Conservation (phyloP, 495 filamentous ascomycete species). For the Daldinia loculata region DNA sequence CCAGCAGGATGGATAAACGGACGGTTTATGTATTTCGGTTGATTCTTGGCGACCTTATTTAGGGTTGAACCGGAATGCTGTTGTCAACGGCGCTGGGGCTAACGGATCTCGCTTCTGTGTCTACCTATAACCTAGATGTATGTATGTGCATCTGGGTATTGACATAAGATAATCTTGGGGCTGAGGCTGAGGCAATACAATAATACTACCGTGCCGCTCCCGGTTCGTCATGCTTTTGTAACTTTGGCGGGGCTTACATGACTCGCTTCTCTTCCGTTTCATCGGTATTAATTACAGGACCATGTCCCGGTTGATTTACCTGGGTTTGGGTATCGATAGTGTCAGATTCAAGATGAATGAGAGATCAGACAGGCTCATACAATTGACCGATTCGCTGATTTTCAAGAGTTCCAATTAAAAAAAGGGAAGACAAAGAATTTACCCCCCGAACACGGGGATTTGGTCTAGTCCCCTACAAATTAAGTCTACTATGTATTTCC, state of each 20-base stretch:
- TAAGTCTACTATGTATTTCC: slow-evolving; percentile 2
- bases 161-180: neutral
- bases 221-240: neutral
- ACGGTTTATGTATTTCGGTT: slow-evolving; percentile 10
- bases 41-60: slow-evolving; percentile 13
- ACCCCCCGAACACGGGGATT: neutral
- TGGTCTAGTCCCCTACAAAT: neutral
- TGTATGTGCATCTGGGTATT: neutral
- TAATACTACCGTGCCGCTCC: neutral
- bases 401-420: neutral
- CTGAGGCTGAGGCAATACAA: neutral
- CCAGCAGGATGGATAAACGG: slow-evolving; percentile 11
- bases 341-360: slow-evolving; percentile 1
- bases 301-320: neutral
- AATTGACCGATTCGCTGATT: neutral
- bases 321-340: slow-evolving; percentile 8
- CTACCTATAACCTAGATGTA: no score
- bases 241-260: neutral
- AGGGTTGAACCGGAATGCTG: neutral
- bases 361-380: neutral
- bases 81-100: neutral
- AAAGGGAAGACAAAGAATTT: slow-evolving; percentile 1
- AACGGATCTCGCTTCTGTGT: neutral
- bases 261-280: slow-evolving; percentile 8
- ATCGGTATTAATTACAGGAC: slow-evolving; percentile 19